A percentile compares a stretch with the other conserved stretches of the same genome.
Evolutionary conservation across 1,139 yeast species (phyloP).

Genomic region (Blastobotrys aristatus): DNA sequence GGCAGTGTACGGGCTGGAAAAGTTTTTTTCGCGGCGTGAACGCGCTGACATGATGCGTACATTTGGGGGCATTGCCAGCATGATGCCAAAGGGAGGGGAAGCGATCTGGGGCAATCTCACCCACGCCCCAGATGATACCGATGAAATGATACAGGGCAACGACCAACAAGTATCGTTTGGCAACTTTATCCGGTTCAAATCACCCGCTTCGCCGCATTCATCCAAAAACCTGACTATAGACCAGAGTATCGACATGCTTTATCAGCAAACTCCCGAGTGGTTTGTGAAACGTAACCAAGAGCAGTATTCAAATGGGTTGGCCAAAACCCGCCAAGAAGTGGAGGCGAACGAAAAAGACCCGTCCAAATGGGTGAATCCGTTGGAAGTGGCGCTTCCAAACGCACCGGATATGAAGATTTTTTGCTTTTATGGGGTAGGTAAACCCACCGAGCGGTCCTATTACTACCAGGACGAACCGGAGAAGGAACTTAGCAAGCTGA

Average conservation of each 20-base stretch:
- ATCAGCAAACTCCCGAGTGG: conserved; percentile 70
- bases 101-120: conserved; percentile 71
- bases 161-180: conserved; percentile 51
- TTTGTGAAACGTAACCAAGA: conserved; percentile 56
- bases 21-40: conserved; percentile 85
- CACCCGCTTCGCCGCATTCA: conserved; percentile 41
- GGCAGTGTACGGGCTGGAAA: conserved; percentile 92
- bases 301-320: conserved; percentile 76
- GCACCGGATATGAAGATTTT: conserved; percentile 90
- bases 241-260: conserved; percentile 60
- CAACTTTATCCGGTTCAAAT: conserved; percentile 63
- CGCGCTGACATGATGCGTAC: conserved; percentile 78
- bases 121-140: conserved; percentile 45
- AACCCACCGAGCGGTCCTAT: conserved; percentile 91
- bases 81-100: conserved; percentile 95
- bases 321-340: conserved; percentile 56
- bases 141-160: conserved; percentile 22
- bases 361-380: conserved; percentile 85
- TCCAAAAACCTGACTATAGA: conserved; percentile 57
- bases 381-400: conserved; percentile 83
- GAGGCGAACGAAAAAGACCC: conserved; percentile 59
- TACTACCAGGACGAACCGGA: conserved; percentile 63
- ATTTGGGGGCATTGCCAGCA: conserved; percentile 91
- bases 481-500: conserved; percentile 45
- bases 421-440: conserved; percentile 93